Percentiles rank a stretch among this genome's conserved stretches.
Conservation (phyloP, 352 stramenopile species). For the Phytophthora pisi region DNA sequence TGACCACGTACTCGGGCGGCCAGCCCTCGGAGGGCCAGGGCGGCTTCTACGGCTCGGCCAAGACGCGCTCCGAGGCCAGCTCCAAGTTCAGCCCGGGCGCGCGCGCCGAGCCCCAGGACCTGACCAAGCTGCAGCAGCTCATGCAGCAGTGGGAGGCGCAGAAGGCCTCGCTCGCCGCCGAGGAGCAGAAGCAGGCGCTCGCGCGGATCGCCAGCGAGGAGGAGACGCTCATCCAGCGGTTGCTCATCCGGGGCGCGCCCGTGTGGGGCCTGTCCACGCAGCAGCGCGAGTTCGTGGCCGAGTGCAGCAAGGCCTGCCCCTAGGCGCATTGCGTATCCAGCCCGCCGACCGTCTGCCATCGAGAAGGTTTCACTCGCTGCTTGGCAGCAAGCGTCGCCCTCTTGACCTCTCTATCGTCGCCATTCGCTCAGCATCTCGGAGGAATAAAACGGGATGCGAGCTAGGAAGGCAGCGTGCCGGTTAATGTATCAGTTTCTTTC, state of each 20-base stretch:
- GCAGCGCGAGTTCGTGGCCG: slow-evolving; percentile 77
- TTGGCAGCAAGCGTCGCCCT: background rate
- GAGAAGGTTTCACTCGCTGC: slow-evolving; percentile 6
- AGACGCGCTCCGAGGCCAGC: slow-evolving; percentile 72
- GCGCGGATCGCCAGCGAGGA: slow-evolving; percentile 47
- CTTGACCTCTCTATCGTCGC: slow-evolving; percentile 5
- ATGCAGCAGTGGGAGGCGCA: slow-evolving; percentile 64
- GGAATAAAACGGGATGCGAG: slow-evolving; percentile 38
- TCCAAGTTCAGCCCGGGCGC: slow-evolving; percentile 69
- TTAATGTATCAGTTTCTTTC: slow-evolving; percentile 31
- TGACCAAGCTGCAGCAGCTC: slow-evolving; percentile 60
- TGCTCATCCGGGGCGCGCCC: slow-evolving; percentile 74
- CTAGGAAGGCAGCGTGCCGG: slow-evolving; percentile 26
- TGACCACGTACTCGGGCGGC: slow-evolving; percentile 89
- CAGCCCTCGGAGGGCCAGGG: slow-evolving; percentile 90
- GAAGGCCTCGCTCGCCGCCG: slow-evolving; percentile 39
- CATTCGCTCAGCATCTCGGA: slow-evolving; percentile 29
- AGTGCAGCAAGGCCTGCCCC: slow-evolving; percentile 45
- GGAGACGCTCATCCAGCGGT: slow-evolving; percentile 59
- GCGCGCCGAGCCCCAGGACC: slow-evolving; percentile 67
- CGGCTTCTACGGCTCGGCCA: slow-evolving; percentile 90
- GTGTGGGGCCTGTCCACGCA: slow-evolving; percentile 77
- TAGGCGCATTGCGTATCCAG: slow-evolving; percentile 19
- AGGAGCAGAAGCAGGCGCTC: slow-evolving; percentile 52
- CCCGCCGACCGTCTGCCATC: slow-evolving; percentile 1